These are phyloP conservation scores for Saccharomycopsis capsularis DNA, from an alignment of 805 yeast genomes.

Conservation along the genomic window DNA sequence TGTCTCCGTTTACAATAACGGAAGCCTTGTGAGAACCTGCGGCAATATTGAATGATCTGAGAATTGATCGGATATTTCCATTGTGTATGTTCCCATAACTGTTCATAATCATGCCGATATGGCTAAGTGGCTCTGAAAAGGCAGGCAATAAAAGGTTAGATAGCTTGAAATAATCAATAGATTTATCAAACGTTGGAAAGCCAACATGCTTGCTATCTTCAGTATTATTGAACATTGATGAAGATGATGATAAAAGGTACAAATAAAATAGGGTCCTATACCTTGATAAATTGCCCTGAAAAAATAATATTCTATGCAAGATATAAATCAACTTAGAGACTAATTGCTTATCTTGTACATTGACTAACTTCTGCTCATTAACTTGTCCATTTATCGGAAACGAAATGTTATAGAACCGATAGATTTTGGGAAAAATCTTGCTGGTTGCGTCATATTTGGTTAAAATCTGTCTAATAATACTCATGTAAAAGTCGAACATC, in stretches of 20 bases:
- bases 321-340: conserved; percentile 2
- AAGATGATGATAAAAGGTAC: conserved; percentile 5
- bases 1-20: conserved; percentile 7
- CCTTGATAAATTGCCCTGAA: conserved; percentile 15
- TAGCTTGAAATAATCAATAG: conserved; percentile 7
- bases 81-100: conserved; percentile 10
- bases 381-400: neutral
- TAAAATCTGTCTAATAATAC: conserved; percentile 3
- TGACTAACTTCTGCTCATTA: too few relatives aligned
- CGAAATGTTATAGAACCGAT: neutral
- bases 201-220: neutral
- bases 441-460: conserved; percentile 1
- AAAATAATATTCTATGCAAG: conserved; percentile 12
- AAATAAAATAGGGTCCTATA: conserved; percentile 11
- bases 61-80: neutral
- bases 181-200: conserved; percentile 9
- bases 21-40: neutral
- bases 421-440: conserved; percentile 3
- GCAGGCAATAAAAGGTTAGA: conserved; percentile 10
- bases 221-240: neutral
- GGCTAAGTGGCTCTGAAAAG: conserved; percentile 10
- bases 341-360: neutral
- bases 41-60: conserved; percentile 6
- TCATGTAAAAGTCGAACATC: conserved; percentile 8
- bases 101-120: conserved; percentile 16